Evolutionary conservation across 2,329 filamentous ascomycete species (phyloP).

Genomic region (Davidsoniella australis): DNA sequence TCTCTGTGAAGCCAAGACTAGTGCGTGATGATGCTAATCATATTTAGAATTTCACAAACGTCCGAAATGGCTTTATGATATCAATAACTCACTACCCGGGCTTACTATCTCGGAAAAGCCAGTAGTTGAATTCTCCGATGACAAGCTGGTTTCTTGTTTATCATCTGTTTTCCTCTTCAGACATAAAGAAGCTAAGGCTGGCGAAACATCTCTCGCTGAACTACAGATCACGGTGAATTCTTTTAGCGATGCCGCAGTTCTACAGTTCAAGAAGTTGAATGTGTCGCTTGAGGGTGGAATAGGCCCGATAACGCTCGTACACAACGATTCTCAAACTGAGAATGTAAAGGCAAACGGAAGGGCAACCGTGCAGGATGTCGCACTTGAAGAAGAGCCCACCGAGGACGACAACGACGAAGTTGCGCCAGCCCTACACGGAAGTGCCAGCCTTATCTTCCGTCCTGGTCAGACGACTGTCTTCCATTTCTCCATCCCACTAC

Average conservation of each 20-base stretch:
- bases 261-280: conserved; percentile 33
- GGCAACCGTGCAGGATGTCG: conserved; percentile 16
- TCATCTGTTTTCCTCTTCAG: conserved; percentile 40
- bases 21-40: conserved; percentile 1
- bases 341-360: conserved; percentile 14
- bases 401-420: conserved; percentile 15
- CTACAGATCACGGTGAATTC: conserved; percentile 40
- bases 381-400: conserved; percentile 19
- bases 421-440: conserved; percentile 15
- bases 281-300: conserved; percentile 41
- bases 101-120: conserved; percentile 28
- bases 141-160: conserved; percentile 35
- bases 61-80: conserved; percentile 43
- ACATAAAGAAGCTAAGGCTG: conserved; percentile 41
- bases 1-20: neutral
- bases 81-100: conserved; percentile 37
- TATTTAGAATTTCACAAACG: conserved; percentile 34
- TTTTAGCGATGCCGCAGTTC: conserved; percentile 31
- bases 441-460: conserved; percentile 14
- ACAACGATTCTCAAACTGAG: conserved; percentile 18
- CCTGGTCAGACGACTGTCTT: conserved; percentile 54
- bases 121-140: conserved; percentile 32
- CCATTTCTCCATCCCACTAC: conserved; percentile 53
- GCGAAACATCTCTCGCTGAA: conserved; percentile 40
- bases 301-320: conserved; percentile 34